phyloP scores from a whole-genome alignment of 2,329 filamentous ascomycete genomes.

The Neonectria ditissima region DNA sequence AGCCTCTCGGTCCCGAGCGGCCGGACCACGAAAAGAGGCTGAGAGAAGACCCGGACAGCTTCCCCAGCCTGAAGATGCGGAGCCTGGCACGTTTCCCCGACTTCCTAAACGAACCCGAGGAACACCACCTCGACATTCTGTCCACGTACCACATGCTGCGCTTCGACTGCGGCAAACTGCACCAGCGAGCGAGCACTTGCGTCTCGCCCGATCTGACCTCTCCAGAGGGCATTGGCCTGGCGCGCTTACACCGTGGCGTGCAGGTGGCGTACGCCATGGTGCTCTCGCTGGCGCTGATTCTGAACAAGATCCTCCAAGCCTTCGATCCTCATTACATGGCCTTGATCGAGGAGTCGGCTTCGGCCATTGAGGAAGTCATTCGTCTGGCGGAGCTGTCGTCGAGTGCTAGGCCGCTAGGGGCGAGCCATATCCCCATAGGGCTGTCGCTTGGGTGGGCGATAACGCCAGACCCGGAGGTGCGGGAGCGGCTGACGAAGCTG shows the following conservation, averaged over 20 bases:
- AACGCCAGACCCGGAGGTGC: conserved; percentile 43
- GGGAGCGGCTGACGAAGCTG: conserved; percentile 17
- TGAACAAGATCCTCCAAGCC: conserved; percentile 42
- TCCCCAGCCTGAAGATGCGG: conserved; percentile 25
- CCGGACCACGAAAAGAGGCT: conserved; percentile 16
- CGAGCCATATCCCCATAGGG: conserved; percentile 43
- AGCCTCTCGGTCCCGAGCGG: conserved; percentile 7
- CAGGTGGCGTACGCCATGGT: conserved; percentile 34
- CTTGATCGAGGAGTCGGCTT: conserved; percentile 33
- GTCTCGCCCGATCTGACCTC: not conserved
- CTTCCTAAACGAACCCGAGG: conserved; percentile 34
- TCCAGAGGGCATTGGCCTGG: not conserved
- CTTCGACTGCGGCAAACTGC: conserved; percentile 26
- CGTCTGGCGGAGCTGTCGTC: conserved; percentile 35
- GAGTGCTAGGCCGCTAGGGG: conserved; percentile 43
- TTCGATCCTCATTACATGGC: conserved; percentile 28
- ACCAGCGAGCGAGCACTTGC: not conserved
- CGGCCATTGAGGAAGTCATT: conserved; percentile 40
- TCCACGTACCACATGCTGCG: conserved; percentile 34
- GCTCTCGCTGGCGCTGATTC: conserved; percentile 36
- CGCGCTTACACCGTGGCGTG: conserved; percentile 16
- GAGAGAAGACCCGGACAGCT: not conserved
- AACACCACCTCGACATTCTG: conserved; percentile 33
- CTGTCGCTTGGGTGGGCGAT: conserved; percentile 43
- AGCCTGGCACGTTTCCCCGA: conserved; percentile 35